A percentile compares a stretch with the other conserved stretches of the same genome.
Evolutionary conservation across 345 rosid genomes (phyloP).

Genomic region (Boechera divaricarpa): DNA sequence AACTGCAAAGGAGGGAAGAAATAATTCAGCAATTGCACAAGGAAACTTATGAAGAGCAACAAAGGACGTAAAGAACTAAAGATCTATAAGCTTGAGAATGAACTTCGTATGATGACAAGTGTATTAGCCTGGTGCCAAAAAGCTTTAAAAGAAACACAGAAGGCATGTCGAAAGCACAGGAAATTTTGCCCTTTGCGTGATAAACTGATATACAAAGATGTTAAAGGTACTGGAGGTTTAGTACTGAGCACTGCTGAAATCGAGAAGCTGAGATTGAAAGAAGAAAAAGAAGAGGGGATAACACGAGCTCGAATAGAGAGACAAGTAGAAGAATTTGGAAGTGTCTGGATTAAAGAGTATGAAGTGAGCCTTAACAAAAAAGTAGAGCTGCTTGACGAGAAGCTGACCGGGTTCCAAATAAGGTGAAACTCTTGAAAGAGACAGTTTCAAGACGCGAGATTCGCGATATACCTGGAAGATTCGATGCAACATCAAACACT

Average conservation of each 20-base stretch:
- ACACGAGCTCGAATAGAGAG: no score
- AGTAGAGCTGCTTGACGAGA: constrained; percentile 41
- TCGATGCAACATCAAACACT: constrained; percentile 36
- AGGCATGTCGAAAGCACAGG: constrained; percentile 62
- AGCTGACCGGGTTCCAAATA: constrained; percentile 48
- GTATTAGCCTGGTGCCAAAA: constrained; percentile 68
- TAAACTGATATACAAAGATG: constrained; percentile 69
- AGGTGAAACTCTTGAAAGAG: constrained; percentile 50
- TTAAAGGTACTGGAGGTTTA: constrained; percentile 69
- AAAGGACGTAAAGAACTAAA: constrained; percentile 50
- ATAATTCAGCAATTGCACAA: constrained; percentile 62
- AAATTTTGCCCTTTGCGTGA: constrained; percentile 52
- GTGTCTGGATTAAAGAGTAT: constrained; percentile 42
- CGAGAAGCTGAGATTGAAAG: no score
- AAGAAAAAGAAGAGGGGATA: no score
- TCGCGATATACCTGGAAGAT: constrained; percentile 18
- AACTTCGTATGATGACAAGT: constrained; percentile 64
- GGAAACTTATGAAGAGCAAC: constrained; percentile 57
- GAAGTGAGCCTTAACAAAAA: constrained; percentile 18
- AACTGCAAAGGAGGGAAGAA: constrained; percentile 51
- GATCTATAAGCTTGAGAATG: constrained; percentile 66
- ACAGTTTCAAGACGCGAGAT: constrained; percentile 30
- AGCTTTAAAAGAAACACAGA: constrained; percentile 68
- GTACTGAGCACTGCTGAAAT: constrained; percentile 49
- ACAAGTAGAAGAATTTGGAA: constrained; percentile 55